phyloP scores from a whole-genome alignment of 1,284 basidiomycete genomes.

The Moniliella sp. region DNA sequence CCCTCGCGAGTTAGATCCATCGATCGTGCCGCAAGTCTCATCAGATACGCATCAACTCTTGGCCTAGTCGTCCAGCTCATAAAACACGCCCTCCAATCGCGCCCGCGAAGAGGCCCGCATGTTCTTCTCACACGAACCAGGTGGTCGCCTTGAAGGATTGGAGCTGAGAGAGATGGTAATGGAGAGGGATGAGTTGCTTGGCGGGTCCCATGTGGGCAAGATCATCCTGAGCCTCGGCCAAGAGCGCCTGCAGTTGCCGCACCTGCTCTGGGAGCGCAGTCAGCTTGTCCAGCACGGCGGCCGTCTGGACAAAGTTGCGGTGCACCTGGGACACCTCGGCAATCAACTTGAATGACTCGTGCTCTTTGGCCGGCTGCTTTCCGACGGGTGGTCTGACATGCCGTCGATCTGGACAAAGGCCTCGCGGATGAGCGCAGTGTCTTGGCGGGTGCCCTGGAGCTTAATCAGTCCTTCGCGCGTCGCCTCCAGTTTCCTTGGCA shows the following conservation, averaged over 20 bases:
- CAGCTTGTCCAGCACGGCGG: slow-evolving; percentile 80
- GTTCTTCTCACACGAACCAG: too few species aligned
- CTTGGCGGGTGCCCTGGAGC: slow-evolving; percentile 56
- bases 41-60: slow-evolving; percentile 66
- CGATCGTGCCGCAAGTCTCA: slow-evolving; percentile 53
- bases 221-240: slow-evolving; percentile 53
- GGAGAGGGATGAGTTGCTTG: slow-evolving; percentile 66
- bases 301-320: slow-evolving; percentile 77
- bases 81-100: too few species aligned
- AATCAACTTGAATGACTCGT: slow-evolving; percentile 8
- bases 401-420: slow-evolving; percentile 73
- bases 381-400: slow-evolving; percentile 35
- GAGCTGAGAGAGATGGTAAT: slow-evolving; percentile 67
- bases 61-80: slow-evolving; percentile 61
- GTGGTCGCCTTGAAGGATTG: slow-evolving; percentile 70
- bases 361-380: neutral
- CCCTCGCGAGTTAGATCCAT: slow-evolving; percentile 55
- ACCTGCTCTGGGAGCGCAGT: slow-evolving; percentile 69
- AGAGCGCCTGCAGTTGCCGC: slow-evolving; percentile 53
- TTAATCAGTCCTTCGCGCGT: slow-evolving; percentile 71
- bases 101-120: too few species aligned
- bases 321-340: slow-evolving; percentile 69
- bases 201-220: slow-evolving; percentile 56
- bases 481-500: slow-evolving; percentile 75
- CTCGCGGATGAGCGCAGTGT: slow-evolving; percentile 63